These are phyloP conservation scores for Sherardia arvensis DNA, from an alignment of 257 asterid species.

Conservation along the genomic window DNA sequence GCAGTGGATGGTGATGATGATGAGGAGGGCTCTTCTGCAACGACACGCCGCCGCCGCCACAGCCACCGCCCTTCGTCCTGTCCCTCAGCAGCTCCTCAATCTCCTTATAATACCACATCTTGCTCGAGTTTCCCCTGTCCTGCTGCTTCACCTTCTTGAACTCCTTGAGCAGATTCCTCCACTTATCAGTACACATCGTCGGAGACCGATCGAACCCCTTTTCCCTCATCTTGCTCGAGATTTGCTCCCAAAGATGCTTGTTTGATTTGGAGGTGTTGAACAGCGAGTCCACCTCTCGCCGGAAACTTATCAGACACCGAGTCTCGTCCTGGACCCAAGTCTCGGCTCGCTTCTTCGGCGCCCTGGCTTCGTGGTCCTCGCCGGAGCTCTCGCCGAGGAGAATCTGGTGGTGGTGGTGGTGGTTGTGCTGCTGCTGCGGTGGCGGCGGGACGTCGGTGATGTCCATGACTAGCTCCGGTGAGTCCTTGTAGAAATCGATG, in stretches of 20 bases:
- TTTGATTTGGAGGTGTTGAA: constrained; percentile 85
- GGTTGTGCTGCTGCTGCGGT: constrained; percentile 8
- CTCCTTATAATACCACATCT: constrained; percentile 60
- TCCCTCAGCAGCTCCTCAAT: constrained; percentile 66
- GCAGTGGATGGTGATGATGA: no score
- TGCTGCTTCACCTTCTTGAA: constrained; percentile 71
- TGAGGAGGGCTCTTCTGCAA: constrained; percentile 36
- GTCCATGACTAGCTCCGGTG: constrained; percentile 14
- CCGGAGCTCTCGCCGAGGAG: constrained; percentile 38
- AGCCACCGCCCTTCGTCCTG: constrained; percentile 45
- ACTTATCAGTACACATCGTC: constrained; percentile 88
- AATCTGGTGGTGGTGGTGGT: constrained; percentile 16
- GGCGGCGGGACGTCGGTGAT: constrained; percentile 7
- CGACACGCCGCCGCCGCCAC: no score
- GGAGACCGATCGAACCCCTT: constrained; percentile 90
- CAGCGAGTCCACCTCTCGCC: constrained; percentile 56
- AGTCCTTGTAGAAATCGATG: constrained; percentile 16
- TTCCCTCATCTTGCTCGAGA: constrained; percentile 78
- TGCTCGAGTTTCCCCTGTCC: constrained; percentile 21
- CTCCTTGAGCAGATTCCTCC: constrained; percentile 89
- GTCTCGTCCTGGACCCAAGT: constrained; percentile 91
- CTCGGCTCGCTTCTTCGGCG: constrained; percentile 79
- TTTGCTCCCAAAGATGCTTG: constrained; percentile 81
- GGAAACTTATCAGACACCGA: constrained; percentile 46
- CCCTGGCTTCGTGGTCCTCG: constrained; percentile 34